A percentile compares a stretch with the other conserved stretches of the same genome.
Evolutionary conservation across 1,284 basidiomycete species (phyloP).

Genomic region (Boletellus deceptivus): DNA sequence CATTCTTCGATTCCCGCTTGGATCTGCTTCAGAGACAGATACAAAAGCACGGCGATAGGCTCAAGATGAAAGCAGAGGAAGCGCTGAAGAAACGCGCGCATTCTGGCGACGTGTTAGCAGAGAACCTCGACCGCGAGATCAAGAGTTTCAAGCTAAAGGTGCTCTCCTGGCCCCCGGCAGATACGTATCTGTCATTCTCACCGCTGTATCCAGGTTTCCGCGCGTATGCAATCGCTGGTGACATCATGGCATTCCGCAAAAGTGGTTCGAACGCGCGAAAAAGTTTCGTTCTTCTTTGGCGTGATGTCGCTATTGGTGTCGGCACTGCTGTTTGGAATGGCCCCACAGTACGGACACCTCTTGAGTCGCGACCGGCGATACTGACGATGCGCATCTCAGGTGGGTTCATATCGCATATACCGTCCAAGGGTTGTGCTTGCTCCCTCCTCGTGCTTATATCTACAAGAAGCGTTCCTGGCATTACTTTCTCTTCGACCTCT

Average conservation of each 20-base stretch:
- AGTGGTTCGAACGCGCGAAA: conserved; percentile 87
- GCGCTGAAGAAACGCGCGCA: conserved; percentile 65
- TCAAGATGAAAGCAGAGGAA: conserved; percentile 76
- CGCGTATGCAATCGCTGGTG: conserved; percentile 68
- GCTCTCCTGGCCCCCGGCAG: conserved; percentile 5
- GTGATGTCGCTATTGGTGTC: conserved; percentile 86
- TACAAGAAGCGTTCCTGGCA: conserved; percentile 91
- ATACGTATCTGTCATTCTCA: conserved; percentile 9
- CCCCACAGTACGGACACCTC: conserved; percentile 61
- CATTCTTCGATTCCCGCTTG: conserved; percentile 86
- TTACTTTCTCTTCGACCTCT: conserved; percentile 93
- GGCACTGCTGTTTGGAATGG: conserved; percentile 78
- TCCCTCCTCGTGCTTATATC: conserved; percentile 76
- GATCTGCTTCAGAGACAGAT: conserved; percentile 87
- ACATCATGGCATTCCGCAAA: conserved; percentile 88
- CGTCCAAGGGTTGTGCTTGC: conserved; percentile 68
- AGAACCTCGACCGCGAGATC: conserved; percentile 84
- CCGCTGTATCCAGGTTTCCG: conserved; percentile 54
- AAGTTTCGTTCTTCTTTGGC: conserved; percentile 87
- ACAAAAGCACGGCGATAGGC: conserved; percentile 79
- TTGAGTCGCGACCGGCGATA: background rate
- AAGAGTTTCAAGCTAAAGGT: conserved; percentile 73
- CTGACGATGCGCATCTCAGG: conserved; percentile 37
- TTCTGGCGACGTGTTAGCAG: conserved; percentile 61
- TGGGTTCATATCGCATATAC: conserved; percentile 83